These are phyloP conservation scores for Pleurotus ostreatus DNA, from an alignment of 768 basidiomycete genomes.

Conservation along the genomic window DNA sequence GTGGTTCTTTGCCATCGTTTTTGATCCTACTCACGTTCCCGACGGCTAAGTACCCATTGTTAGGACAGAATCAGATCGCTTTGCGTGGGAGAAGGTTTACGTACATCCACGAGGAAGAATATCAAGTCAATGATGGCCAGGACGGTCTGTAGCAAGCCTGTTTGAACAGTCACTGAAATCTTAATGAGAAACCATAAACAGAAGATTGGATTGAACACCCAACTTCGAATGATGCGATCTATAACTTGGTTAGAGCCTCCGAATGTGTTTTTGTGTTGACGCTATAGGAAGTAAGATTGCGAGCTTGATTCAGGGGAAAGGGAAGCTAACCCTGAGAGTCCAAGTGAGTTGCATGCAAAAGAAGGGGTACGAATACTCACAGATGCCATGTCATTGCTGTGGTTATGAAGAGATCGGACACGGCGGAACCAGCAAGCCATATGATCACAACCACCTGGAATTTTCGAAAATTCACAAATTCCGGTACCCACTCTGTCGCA, in stretches of 20 bases:
- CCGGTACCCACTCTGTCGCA: slow-evolving; percentile 18
- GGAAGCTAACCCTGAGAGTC: background rate
- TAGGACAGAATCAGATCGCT: background rate
- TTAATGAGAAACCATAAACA: background rate
- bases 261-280: slow-evolving; percentile 37
- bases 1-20: too few species aligned
- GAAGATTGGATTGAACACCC: slow-evolving; percentile 3
- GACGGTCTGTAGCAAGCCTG: slow-evolving; percentile 29
- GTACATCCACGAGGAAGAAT: slow-evolving; percentile 23
- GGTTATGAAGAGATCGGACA: slow-evolving; percentile 41
- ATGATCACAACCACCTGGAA: slow-evolving; percentile 26
- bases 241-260: slow-evolving; percentile 34
- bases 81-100: background rate
- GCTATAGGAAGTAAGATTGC: slow-evolving; percentile 17
- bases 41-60: slow-evolving; percentile 12
- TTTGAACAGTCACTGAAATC: slow-evolving; percentile 29
- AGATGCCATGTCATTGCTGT: slow-evolving; percentile 37
- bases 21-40: slow-evolving; percentile 16
- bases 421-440: slow-evolving; percentile 38
- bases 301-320: background rate
- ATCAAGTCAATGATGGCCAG: slow-evolving; percentile 29
- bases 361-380: slow-evolving; percentile 18
- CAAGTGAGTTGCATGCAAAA: background rate
- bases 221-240: slow-evolving; percentile 37
- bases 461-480: slow-evolving; percentile 22